These are phyloP conservation scores for Pterocarpus santalinus DNA, from an alignment of 306 rosid species.

Conservation along the genomic window DNA sequence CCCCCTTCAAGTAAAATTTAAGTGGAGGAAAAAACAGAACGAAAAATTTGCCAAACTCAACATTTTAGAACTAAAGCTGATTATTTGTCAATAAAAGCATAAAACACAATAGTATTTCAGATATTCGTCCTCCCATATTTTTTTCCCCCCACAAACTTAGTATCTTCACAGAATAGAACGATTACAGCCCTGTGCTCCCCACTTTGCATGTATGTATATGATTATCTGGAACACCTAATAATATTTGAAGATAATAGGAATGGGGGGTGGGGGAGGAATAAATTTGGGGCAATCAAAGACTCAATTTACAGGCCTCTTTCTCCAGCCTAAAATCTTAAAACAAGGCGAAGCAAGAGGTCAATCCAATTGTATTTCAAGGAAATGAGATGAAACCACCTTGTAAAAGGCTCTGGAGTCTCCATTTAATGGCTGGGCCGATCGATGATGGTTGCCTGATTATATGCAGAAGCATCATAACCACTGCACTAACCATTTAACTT, in stretches of 20 bases:
- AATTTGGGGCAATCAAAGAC: constrained; percentile 58
- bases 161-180: constrained; percentile 50
- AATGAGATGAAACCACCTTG: constrained; percentile 59
- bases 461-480: constrained; percentile 50
- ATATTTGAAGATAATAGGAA: constrained; percentile 49
- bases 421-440: constrained; percentile 44
- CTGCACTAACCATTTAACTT: constrained; percentile 45
- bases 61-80: constrained; percentile 35
- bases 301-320: constrained; percentile 82
- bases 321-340: constrained; percentile 82
- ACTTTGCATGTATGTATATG: constrained; percentile 46
- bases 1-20: background rate
- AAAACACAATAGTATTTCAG: constrained; percentile 50
- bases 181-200: constrained; percentile 59
- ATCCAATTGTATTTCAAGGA: constrained; percentile 66
- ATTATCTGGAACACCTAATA: constrained; percentile 51
- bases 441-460: constrained; percentile 45
- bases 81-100: constrained; percentile 44
- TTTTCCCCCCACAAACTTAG: constrained; percentile 43
- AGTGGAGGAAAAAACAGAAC: background rate
- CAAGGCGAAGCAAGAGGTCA: constrained; percentile 80
- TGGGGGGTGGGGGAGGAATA: constrained; percentile 50
- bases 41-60: background rate
- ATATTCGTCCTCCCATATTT: constrained; percentile 51
- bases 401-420: constrained; percentile 45